Evolutionary conservation across 768 basidiomycete genomes (phyloP).

Genomic region (Lentinula aciculospora): DNA sequence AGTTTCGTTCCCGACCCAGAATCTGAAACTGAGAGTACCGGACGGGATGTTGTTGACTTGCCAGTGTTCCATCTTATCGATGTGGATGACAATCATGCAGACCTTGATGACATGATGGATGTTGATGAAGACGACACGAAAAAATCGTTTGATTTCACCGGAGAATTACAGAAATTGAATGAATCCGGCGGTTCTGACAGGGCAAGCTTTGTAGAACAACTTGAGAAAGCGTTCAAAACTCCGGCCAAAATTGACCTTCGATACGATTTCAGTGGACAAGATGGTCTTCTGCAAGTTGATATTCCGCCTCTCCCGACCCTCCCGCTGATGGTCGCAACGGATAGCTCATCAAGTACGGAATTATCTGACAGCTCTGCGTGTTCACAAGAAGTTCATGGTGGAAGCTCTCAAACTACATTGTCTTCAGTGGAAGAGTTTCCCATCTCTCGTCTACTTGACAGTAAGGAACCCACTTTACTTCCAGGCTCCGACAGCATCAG

Average conservation of each 20-base stretch:
- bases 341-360: neutral
- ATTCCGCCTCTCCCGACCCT: constrained; percentile 50
- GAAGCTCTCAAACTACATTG: constrained; percentile 16
- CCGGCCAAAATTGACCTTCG: constrained; percentile 63
- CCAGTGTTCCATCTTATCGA: constrained; percentile 38
- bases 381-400: constrained; percentile 3
- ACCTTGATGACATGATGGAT: constrained; percentile 32
- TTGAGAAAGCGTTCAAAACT: constrained; percentile 75
- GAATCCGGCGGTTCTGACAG: constrained; percentile 66
- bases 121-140: constrained; percentile 62
- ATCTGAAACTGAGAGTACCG: neutral
- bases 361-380: neutral
- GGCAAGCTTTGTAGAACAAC: constrained; percentile 74
- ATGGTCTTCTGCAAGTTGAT: constrained; percentile 29
- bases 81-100: constrained; percentile 33
- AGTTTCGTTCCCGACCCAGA: neutral
- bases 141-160: constrained; percentile 82
- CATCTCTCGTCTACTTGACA: constrained; percentile 14
- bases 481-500: constrained; percentile 31
- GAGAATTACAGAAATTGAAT: constrained; percentile 64
- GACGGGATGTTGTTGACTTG: constrained; percentile 17
- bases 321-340: constrained; percentile 28
- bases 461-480: constrained; percentile 32
- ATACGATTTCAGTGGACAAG: constrained; percentile 30
- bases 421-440: neutral